These are phyloP conservation scores for Endocladia muricata DNA, from an alignment of 31 red algal genomes.

Conservation along the genomic window DNA sequence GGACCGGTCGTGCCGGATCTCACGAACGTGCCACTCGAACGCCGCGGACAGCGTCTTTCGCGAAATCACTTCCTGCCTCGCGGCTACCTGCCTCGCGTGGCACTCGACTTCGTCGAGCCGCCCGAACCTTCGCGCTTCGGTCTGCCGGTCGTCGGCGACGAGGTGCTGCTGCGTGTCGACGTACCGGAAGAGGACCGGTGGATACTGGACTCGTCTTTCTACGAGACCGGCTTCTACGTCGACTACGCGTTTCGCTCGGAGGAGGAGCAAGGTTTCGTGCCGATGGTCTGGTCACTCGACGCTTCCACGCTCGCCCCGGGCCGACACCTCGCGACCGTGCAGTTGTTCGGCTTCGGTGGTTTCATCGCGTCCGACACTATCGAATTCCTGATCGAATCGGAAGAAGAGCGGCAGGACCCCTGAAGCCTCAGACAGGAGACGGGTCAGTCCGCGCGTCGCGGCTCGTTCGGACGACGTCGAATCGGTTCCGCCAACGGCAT, in stretches of 20 bases:
- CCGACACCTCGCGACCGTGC: background rate
- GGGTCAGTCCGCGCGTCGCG: too few relatives aligned
- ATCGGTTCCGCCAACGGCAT: too few relatives aligned
- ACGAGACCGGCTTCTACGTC: background rate
- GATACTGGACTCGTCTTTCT: background rate
- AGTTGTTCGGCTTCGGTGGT: constrained; percentile 5
- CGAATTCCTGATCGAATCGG: too few relatives aligned
- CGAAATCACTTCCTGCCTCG: too few relatives aligned
- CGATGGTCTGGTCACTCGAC: constrained; percentile 1
- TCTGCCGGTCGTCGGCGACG: background rate
- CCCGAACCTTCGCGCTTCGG: background rate
- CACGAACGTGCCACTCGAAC: too few relatives aligned
- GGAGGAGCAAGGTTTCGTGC: constrained; percentile 1
- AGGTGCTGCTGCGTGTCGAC: background rate
- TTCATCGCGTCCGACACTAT: too few relatives aligned
- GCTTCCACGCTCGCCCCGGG: background rate
- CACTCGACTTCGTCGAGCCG: background rate
- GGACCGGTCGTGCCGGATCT: too few relatives aligned
- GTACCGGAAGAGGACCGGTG: background rate
- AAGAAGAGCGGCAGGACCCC: too few relatives aligned
- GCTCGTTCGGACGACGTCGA: too few relatives aligned
- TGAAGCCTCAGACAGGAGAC: too few relatives aligned
- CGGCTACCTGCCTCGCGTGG: too few relatives aligned
- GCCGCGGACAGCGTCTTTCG: too few relatives aligned
- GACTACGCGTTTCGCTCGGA: background rate